phyloP scores from a whole-genome alignment of 225 moss, liverwort and hornwort species.

The Asterella californica region DNA sequence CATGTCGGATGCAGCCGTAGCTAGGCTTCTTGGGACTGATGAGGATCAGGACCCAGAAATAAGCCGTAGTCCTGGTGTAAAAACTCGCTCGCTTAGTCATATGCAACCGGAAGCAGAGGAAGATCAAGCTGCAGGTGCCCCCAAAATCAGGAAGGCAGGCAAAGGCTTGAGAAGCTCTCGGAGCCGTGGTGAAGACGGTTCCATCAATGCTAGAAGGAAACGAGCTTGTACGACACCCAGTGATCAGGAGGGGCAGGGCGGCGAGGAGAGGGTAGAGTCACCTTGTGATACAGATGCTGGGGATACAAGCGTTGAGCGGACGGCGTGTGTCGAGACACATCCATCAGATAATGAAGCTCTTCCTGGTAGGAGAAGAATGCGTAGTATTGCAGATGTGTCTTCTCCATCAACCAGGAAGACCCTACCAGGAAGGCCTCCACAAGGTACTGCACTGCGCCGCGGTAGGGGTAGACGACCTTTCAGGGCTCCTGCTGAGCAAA shows the following conservation, averaged over 20 bases:
- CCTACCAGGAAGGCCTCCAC: conserved; percentile 25
- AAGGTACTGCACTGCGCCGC: conserved; percentile 24
- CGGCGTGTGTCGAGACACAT: conserved; percentile 24
- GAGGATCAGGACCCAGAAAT: conserved; percentile 32
- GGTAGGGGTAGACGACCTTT: conserved; percentile 26
- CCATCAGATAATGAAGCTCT: conserved; percentile 39
- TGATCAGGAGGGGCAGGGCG: conserved; percentile 20
- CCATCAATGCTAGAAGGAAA: conserved; percentile 15
- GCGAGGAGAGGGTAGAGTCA: conserved; percentile 19
- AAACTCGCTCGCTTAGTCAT: conserved; percentile 39
- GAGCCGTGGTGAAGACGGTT: conserved; percentile 34
- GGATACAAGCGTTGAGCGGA: conserved; percentile 18
- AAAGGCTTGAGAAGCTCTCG: conserved; percentile 48
- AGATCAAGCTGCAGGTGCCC: conserved; percentile 8
- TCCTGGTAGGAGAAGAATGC: conserved; percentile 40
- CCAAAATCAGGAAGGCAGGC: conserved; percentile 26
- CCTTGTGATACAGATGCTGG: conserved; percentile 23
- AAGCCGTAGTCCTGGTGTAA: conserved; percentile 19
- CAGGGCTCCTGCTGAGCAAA: conserved; percentile 24
- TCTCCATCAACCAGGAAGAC: conserved; percentile 25
- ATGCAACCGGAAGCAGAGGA: conserved; percentile 37
- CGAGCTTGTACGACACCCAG: conserved; percentile 17
- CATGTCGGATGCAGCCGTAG: conserved; percentile 37
- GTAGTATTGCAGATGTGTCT: conserved; percentile 48
- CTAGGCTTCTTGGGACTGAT: conserved; percentile 38